Conservation (phyloP, 164 flowering plant genomes). For the Dillenia turbinata region DNA sequence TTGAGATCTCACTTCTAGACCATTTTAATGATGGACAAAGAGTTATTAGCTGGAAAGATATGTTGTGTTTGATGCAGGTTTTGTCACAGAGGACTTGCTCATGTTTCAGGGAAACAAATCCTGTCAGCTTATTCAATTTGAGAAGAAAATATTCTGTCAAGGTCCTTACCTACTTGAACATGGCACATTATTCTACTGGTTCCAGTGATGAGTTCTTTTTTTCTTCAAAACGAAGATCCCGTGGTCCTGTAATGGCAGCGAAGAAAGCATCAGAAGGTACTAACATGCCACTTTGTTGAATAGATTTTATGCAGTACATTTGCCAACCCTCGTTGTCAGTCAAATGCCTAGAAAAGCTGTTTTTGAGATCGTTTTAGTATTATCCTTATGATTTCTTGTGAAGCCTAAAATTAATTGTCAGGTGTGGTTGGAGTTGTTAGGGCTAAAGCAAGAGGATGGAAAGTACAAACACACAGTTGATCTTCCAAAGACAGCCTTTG, state of each 20-base stretch:
- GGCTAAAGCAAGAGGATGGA: conserved; percentile 76
- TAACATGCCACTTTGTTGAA: too few relatives aligned
- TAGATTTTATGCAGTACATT: background rate
- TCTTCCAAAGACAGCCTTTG: conserved; percentile 85
- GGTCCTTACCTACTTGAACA: conserved; percentile 24
- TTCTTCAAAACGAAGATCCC: conserved; percentile 63
- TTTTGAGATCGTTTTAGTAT: background rate
- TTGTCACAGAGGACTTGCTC: conserved; percentile 45
- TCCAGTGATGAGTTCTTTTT: conserved; percentile 25
- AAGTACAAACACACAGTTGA: conserved; percentile 90
- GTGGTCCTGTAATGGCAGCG: conserved; percentile 87
- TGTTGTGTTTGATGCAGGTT: conserved; percentile 33
- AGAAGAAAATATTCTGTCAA: conserved; percentile 33
- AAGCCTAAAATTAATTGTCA: background rate
- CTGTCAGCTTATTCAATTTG: conserved; percentile 24
- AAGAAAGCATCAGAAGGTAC: conserved; percentile 73
- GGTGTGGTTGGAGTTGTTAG: conserved; percentile 34
- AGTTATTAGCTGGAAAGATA: background rate
- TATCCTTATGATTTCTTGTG: background rate
- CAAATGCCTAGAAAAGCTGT: background rate
- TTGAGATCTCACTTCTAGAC: background rate
- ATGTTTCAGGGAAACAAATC: conserved; percentile 34
- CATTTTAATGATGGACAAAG: background rate
- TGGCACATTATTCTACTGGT: conserved; percentile 25
- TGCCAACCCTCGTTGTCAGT: too few relatives aligned